Evolutionary conservation across 2,329 filamentous ascomycete genomes (phyloP), one percentile per base, ranked within the genome.

Genomic region (Aspergillus hortae): DNA sequence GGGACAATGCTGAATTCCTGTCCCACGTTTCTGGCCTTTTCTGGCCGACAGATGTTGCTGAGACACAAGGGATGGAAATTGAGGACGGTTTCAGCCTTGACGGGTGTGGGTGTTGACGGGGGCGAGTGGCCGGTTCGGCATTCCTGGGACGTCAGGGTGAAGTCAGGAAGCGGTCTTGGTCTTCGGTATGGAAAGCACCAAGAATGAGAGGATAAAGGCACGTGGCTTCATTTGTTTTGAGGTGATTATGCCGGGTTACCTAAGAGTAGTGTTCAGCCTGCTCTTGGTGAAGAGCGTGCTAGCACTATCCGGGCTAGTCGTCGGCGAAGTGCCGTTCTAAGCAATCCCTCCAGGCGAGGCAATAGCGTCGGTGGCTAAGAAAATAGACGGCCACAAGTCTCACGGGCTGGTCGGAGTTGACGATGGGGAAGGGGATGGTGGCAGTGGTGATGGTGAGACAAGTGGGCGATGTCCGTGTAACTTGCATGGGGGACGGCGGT

Each of bases 51-150:
- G 21, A 36, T 15, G n/a, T 11, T 40, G 50, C 49, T 61, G 58
- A 58, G 61, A 56, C 56, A 17, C 17, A 45, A 53, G 53, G 47
- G 51, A 47, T 51, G 44, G 21, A 51, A 52, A 62, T 42, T 58
- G 56, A 59, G 41, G 40, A 50, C 33, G 46, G 54, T 51, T 53
- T 55, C 46, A 48, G 46, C 51, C 49, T 49, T 51, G 48, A 48
- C 33, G 40, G 15, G 41, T n/a, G 45, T 41, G 33, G 45, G 19
- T 38, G 40, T 32, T 10, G 12, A 17, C 23, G 19, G 27, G 17
- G 19, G 36, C 47, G 32, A 52, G 19, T 38, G 44, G 38, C 19
- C 23, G 7, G n/a, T 33, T 44, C 17, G 32, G 21, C 42, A 43
- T 52, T 43, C 36, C 46, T 46, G 44, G 19, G 35, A 53, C 40